Conservation (phyloP, 306 rosid genomes). For the Fragaria nilgerrensis region DNA sequence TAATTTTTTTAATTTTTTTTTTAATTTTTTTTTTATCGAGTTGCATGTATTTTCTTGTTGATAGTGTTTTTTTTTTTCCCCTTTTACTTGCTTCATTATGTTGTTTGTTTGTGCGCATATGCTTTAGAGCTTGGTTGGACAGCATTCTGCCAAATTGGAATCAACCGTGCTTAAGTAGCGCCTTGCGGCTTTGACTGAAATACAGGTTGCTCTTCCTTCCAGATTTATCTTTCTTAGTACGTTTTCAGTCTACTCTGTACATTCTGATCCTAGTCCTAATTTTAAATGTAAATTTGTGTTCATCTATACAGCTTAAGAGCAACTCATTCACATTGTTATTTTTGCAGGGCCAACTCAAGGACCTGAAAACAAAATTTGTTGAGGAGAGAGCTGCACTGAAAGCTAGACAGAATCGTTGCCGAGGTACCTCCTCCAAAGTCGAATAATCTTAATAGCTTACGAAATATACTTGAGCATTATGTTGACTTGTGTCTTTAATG, state of each 20-base stretch:
- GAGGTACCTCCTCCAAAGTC: slow-evolving; percentile 32
- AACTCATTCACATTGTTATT: background rate
- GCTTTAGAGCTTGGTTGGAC: slow-evolving; percentile 65
- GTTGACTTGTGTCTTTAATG: slow-evolving; percentile 19
- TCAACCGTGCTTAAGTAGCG: slow-evolving; percentile 57
- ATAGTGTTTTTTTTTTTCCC: background rate
- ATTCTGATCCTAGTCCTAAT: background rate
- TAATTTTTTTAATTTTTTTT: no score
- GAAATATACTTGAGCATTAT: slow-evolving; percentile 22
- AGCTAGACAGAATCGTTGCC: slow-evolving; percentile 55
- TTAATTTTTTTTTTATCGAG: no score
- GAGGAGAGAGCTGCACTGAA: slow-evolving; percentile 79
- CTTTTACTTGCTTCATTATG: background rate
- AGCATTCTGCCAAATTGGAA: slow-evolving; percentile 57
- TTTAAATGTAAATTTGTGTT: background rate
- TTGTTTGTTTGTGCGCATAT: slow-evolving; percentile 33
- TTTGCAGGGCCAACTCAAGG: slow-evolving; percentile 59
- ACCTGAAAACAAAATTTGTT: slow-evolving; percentile 55
- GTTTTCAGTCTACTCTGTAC: background rate
- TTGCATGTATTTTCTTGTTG: background rate
- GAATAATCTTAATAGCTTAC: slow-evolving; percentile 5
- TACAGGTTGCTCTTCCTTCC: slow-evolving; percentile 47
- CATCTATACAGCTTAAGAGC: background rate
- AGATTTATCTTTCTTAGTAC: background rate
- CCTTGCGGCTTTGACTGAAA: slow-evolving; percentile 63